phyloP scores from a whole-genome alignment of 1,284 basidiomycete species.

The Cryptococcus sp. region DNA sequence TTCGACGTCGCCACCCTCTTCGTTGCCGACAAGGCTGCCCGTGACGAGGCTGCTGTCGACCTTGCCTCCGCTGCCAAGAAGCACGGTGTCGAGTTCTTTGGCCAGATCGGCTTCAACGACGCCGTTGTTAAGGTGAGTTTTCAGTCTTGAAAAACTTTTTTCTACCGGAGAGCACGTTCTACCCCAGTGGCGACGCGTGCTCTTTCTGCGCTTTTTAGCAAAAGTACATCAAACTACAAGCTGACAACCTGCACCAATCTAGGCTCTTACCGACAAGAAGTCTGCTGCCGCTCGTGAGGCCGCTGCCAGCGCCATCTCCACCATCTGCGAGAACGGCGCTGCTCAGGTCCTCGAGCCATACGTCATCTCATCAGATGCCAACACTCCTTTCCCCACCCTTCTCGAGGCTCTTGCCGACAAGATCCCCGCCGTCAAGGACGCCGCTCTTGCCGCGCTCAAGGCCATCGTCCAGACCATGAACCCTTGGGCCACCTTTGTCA shows the following conservation, averaged over 20 bases:
- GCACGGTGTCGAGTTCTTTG: conserved; percentile 80
- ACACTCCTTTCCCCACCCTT: conserved; percentile 75
- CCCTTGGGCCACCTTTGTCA: conserved; percentile 81
- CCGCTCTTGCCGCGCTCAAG: conserved; percentile 82
- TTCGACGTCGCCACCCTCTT: conserved; percentile 55
- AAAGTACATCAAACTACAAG: not conserved
- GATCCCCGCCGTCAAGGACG: conserved; percentile 67
- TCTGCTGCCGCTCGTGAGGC: conserved; percentile 55
- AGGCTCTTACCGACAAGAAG: conserved; percentile 63
- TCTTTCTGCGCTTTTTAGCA: not conserved
- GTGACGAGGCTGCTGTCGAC: conserved; percentile 68
- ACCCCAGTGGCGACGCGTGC: conserved; percentile 17
- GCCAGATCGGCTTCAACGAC: conserved; percentile 72
- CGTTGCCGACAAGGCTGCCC: conserved; percentile 57
- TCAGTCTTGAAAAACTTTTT: not conserved
- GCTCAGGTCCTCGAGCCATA: conserved; percentile 85
- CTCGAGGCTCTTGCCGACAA: conserved; percentile 91
- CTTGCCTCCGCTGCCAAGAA: conserved; percentile 76
- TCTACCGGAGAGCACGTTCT: conserved; percentile 1
- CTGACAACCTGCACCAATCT: conserved; percentile 7
- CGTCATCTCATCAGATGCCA: conserved; percentile 71
- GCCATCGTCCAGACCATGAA: conserved; percentile 80
- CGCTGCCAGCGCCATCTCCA: conserved; percentile 51
- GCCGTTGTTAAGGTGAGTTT: conserved; percentile 69
- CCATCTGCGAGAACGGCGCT: conserved; percentile 72